Percentiles rank a stretch among this genome's conserved stretches.
phyloP scores from a whole-genome alignment of 306 rosid genomes.

The Medicago lupulina region DNA sequence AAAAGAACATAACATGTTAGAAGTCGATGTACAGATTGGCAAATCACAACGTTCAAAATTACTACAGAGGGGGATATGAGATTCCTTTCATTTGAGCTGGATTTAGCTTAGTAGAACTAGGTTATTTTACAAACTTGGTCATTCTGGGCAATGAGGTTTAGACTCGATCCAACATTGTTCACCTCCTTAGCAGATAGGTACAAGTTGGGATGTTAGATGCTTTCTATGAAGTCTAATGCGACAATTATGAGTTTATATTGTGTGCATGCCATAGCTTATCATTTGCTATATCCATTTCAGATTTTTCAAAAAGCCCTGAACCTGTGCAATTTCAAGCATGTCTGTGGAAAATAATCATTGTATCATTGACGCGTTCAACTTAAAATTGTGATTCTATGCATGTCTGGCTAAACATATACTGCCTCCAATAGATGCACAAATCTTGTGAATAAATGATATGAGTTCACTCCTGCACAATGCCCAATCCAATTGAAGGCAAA shows the following conservation, averaged over 20 bases:
- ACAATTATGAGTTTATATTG: not conserved
- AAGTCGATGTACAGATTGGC: not conserved
- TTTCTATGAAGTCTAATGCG: too few species aligned
- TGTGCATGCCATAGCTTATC: not conserved
- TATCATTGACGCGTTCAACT: too few species aligned
- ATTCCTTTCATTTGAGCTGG: not conserved
- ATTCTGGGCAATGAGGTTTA: not conserved
- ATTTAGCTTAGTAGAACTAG: not conserved
- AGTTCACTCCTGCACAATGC: not conserved
- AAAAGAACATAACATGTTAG: not conserved
- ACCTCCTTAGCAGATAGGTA: not conserved
- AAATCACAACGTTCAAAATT: not conserved
- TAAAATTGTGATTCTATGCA: too few species aligned
- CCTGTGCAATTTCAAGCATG: too few species aligned
- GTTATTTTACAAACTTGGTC: too few species aligned
- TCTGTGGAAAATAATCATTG: too few species aligned
- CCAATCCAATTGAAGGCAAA: constrained; percentile 23
- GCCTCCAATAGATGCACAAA: not conserved
- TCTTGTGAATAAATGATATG: not conserved
- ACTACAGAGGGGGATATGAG: not conserved
- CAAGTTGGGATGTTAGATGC: not conserved
- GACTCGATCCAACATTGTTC: not conserved
- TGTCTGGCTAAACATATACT: not conserved
- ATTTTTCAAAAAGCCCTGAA: too few species aligned
- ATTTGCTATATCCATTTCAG: not conserved